Evolutionary conservation across 208 protist species (phyloP), one percentile per base, ranked within the genome.

Genomic region (Acanthamoeba triangularis): DNA sequence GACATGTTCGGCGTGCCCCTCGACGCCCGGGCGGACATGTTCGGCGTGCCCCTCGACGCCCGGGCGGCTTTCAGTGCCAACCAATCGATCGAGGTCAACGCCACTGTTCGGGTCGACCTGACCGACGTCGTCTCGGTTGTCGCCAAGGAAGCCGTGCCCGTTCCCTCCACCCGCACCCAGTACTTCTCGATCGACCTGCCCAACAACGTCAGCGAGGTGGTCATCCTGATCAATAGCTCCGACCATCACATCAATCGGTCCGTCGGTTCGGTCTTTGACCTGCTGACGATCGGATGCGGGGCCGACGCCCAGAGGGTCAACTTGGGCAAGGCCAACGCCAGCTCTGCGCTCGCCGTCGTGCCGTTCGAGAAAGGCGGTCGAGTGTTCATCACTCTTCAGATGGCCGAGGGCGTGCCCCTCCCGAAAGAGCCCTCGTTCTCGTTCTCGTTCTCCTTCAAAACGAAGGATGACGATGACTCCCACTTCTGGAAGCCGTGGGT

Each of bases 311-410:
- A 63, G 59, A 23, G 6, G 59, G 59, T 63, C 59, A 28, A 63
- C 11, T 23, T 63, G 11, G 59, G 3, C 18, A 7, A 28, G 59
- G 59, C 59, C 59, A 63, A 63, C 18, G 5, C 59, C 59, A 63
- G 59, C 59, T 63, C 59, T 3, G 23, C 59, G 59, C 59, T 7
- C 18, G 59, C 13, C 5, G 59, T 63, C 23, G 59, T 63, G 59
- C 59, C 59, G 59, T 63, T 63, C 59, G 18, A 63, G 59, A 63
- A 63, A 63, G 59, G 59, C 59, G 59, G 59, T 28, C 59, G 59
- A 63, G 59, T 63, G 59, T 63, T 63, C 59, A 63, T 63, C 59
- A 63, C 59, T 63, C 59, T 63, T 28, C 59, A 63, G 59, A 63
- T 63, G 59, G 59, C 59, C 59, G 18, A 63, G 18, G 59, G 59